These are phyloP conservation scores for Monilinia aucupariae DNA, from an alignment of 2,329 filamentous ascomycete species.

Conservation along the genomic window DNA sequence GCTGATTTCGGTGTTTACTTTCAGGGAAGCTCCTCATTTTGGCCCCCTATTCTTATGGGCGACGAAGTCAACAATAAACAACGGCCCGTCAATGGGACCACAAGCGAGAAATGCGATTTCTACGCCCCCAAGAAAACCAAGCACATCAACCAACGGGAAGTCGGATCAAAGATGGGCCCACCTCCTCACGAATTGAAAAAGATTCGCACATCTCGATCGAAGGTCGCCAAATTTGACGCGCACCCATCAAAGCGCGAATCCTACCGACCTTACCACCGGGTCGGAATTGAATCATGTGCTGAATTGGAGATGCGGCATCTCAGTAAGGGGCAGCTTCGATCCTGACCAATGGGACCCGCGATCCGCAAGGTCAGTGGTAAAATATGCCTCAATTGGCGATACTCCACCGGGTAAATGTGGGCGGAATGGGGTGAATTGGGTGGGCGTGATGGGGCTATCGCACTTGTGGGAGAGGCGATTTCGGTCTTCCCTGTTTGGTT, in stretches of 20 bases:
- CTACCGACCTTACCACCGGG: conserved; percentile 9
- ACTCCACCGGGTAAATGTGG: background rate
- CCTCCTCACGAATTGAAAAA: background rate
- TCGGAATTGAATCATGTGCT: conserved; percentile 11
- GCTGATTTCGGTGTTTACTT: background rate
- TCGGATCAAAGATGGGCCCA: background rate
- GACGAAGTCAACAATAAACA: conserved; percentile 7
- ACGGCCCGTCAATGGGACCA: conserved; percentile 5
- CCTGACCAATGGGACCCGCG: background rate
- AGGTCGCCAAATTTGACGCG: background rate
- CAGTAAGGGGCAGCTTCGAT: background rate
- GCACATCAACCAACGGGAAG: background rate
- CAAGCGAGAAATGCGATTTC: conserved; percentile 10
- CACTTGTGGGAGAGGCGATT: too few relatives aligned
- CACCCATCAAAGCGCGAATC: conserved; percentile 4
- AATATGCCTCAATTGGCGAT: background rate
- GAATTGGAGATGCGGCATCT: conserved; percentile 6
- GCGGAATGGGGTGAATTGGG: too few relatives aligned
- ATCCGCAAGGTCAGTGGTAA: background rate
- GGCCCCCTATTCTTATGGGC: conserved; percentile 3
- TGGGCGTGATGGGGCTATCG: too few relatives aligned
- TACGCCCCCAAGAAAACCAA: conserved; percentile 15
- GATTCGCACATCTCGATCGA: background rate
- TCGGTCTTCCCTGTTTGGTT: too few relatives aligned
- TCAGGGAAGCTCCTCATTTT: background rate